These are phyloP conservation scores for Chaetomiaceae sp. DNA, from an alignment of 2,329 filamentous ascomycete genomes.

Conservation along the genomic window DNA sequence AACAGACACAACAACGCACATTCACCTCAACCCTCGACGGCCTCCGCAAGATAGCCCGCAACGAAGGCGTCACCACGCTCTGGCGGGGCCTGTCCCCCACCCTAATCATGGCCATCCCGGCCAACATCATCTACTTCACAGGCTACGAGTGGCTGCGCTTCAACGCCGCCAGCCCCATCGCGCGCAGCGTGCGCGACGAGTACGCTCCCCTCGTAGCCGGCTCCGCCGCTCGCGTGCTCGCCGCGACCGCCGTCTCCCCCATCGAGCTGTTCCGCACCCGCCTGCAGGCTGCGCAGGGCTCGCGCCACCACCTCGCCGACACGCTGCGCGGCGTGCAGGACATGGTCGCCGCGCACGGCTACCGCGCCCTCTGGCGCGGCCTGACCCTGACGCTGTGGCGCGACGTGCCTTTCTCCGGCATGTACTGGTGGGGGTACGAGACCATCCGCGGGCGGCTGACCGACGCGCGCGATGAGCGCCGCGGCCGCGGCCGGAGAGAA, in stretches of 20 bases:
- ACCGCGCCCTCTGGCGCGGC: conserved; percentile 81
- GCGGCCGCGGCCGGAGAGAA: conserved; percentile 33
- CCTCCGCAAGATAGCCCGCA: conserved; percentile 85
- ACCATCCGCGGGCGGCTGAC: conserved; percentile 65
- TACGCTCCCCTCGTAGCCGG: conserved; percentile 79
- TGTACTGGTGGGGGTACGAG: conserved; percentile 99
- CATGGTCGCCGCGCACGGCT: conserved; percentile 74
- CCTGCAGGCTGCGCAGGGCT: conserved; percentile 68
- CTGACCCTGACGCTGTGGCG: conserved; percentile 89
- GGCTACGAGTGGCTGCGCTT: conserved; percentile 92
- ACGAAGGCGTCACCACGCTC: conserved; percentile 79
- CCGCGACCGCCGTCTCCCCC: conserved; percentile 77
- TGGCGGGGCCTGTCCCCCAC: conserved; percentile 96
- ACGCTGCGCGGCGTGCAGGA: conserved; percentile 69
- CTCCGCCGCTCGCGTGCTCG: conserved; percentile 67
- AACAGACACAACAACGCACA: conserved; percentile 74
- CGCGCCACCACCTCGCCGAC: conserved; percentile 63
- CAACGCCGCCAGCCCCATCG: conserved; percentile 66
- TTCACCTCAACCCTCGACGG: conserved; percentile 92
- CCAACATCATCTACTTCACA: conserved; percentile 97
- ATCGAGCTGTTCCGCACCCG: conserved; percentile 92
- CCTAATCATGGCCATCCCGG: conserved; percentile 85
- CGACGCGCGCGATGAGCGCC: conserved; percentile 60
- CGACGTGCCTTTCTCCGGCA: conserved; percentile 91
- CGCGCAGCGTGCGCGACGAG: conserved; percentile 54